Evolutionary conservation across 2,329 filamentous ascomycete genomes (phyloP), one percentile per base, ranked within the genome.

Genomic region (Exserohilum turcica): DNA sequence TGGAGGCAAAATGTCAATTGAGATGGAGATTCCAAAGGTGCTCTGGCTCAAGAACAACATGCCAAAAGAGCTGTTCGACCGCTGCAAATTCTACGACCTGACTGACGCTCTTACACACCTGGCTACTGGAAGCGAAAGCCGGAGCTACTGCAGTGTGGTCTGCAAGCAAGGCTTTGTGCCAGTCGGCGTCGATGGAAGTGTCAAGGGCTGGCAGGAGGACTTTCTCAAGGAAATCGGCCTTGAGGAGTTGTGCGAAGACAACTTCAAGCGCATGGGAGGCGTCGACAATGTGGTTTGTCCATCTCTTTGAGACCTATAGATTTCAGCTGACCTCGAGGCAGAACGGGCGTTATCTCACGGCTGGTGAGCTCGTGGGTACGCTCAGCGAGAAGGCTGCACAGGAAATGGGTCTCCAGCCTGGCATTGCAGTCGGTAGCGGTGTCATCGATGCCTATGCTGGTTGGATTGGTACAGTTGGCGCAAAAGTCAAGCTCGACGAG

Each of bases 21-120:
- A 99, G 80, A 99, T 99, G 94, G 94, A 99, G 76, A 95, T 99
- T 50, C 94, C 94, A 60, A 99, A 99, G 79, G 91, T 97, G 1
- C 82, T 97, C 52, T 99, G 94, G 94, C 83, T 99, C 71, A 97
- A 97, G 83, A 96, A 96, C 77, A 85, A 97, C 78, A 97, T 99
- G 94, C 89, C 94, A 2, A 83, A 89, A 49, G 90, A 96, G 67
- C 81, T 94, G 13, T 99, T 97, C 68, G 87, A 88, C 50, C 86
- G 88, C 57, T 97, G 92, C 86, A 97, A 96, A 76, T 99, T 99
- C 73, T 99, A 96, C 75, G 94, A 99, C 71, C 78, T 99, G 67
- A 87, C 87, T 0, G 94, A 99, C 76, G 94, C 92, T 10, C 82
- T 99, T 53, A 97, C 94, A 2, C 92, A 97, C 73, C 80, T 99